Evolutionary conservation across 306 rosid genomes (phyloP).

Genomic region (Vigna reflexopilosa): DNA sequence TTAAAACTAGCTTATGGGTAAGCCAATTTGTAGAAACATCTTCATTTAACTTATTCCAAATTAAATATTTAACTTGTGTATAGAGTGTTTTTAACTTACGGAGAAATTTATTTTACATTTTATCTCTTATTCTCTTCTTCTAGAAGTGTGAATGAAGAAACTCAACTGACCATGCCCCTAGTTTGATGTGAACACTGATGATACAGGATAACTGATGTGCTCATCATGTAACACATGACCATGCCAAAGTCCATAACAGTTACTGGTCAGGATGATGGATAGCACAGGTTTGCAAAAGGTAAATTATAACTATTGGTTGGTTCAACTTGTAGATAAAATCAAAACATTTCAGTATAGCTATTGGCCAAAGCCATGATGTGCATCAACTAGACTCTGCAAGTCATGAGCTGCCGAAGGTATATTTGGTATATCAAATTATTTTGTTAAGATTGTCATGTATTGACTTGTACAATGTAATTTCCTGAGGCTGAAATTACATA

Average conservation of each 20-base stretch:
- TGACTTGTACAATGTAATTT: constrained; percentile 6
- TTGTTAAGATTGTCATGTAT: not conserved
- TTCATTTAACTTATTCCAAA: too few relatives aligned
- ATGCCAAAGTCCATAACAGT: constrained; percentile 15
- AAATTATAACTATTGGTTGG: not conserved
- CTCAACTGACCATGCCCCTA: too few relatives aligned
- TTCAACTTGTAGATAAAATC: constrained; percentile 21
- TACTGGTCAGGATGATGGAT: constrained; percentile 37
- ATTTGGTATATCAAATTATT: constrained; percentile 5
- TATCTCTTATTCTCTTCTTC: too few relatives aligned
- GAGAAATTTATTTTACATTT: too few relatives aligned
- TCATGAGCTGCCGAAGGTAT: not conserved
- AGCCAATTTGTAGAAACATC: too few relatives aligned
- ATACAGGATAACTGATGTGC: constrained; percentile 63
- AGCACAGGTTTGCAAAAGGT: constrained; percentile 73
- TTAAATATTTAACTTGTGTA: too few relatives aligned
- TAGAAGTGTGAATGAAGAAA: too few relatives aligned
- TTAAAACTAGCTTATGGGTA: too few relatives aligned
- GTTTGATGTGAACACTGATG: constrained; percentile 36
- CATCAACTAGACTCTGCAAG: not conserved
- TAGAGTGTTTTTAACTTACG: too few relatives aligned
- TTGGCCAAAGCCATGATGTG: not conserved
- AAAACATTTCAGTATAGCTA: not conserved
- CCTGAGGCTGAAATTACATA: constrained; percentile 22
- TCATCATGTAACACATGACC: constrained; percentile 66